Conservation (phyloP, 352 stramenopile genomes). For the Phytopythium ostracodes region DNA sequence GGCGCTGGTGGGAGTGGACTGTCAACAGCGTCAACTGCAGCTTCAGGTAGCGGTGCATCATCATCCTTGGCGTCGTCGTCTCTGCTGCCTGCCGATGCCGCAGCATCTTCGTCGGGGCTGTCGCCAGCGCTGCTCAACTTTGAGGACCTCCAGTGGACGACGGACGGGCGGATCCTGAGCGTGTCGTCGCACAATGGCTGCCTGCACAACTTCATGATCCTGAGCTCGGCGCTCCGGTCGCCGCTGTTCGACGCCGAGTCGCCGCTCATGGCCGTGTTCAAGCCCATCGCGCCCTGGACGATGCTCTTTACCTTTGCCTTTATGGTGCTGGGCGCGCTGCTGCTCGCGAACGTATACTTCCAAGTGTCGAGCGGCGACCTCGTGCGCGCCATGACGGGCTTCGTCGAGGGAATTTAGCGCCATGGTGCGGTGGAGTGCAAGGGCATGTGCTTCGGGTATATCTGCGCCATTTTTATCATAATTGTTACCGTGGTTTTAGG, state of each 20-base stretch:
- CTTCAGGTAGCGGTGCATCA: background rate
- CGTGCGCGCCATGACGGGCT: slow-evolving; percentile 57
- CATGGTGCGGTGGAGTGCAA: too few species aligned
- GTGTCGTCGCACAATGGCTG: slow-evolving; percentile 78
- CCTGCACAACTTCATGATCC: slow-evolving; percentile 90
- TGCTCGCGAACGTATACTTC: slow-evolving; percentile 47
- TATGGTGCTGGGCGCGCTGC: slow-evolving; percentile 36
- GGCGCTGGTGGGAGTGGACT: background rate
- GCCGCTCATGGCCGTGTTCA: slow-evolving; percentile 49
- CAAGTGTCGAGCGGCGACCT: slow-evolving; percentile 48
- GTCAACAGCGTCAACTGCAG: slow-evolving; percentile 15
- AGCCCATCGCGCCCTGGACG: slow-evolving; percentile 55
- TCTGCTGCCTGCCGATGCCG: background rate
- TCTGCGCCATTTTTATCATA: too few species aligned
- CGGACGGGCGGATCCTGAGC: slow-evolving; percentile 89
- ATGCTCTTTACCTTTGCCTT: slow-evolving; percentile 62
- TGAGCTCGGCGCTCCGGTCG: slow-evolving; percentile 54
- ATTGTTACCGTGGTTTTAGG: too few species aligned
- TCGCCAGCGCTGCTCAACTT: slow-evolving; percentile 43
- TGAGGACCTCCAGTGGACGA: slow-evolving; percentile 79
- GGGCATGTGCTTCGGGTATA: too few species aligned
- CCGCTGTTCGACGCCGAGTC: slow-evolving; percentile 61
- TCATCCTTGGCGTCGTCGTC: background rate
- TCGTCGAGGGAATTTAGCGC: slow-evolving; percentile 38
- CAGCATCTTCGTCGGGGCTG: slow-evolving; percentile 10